phyloP scores from a whole-genome alignment of 345 rosid genomes.

The Hypericum androsaemum region DNA sequence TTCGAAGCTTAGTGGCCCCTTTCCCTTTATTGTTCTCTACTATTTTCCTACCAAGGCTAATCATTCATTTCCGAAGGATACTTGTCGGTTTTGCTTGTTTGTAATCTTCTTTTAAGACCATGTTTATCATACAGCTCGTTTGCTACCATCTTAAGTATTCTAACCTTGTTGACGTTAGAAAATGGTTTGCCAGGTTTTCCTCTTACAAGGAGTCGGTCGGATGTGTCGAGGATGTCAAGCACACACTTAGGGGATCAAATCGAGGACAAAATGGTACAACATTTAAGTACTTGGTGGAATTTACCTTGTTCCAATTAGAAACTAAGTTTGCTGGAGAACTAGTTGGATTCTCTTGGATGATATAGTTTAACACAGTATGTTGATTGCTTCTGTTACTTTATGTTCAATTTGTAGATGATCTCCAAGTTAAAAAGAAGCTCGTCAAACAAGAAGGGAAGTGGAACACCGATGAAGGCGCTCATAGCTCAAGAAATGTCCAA shows the following conservation, averaged over 20 bases:
- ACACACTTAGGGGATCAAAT: slow-evolving; percentile 35
- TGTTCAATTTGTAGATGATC: slow-evolving; percentile 34
- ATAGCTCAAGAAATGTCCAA: slow-evolving; percentile 78
- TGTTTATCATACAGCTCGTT: too few relatives aligned
- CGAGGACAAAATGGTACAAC: slow-evolving; percentile 57
- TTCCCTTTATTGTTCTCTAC: too few relatives aligned
- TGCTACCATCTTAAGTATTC: too few relatives aligned
- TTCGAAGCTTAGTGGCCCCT: too few relatives aligned
- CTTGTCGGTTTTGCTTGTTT: too few relatives aligned
- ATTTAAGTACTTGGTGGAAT: neutral
- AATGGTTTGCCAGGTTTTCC: slow-evolving; percentile 27
- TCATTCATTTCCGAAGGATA: too few relatives aligned
- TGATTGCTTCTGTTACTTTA: neutral
- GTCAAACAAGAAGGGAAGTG: slow-evolving; percentile 43
- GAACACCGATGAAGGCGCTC: slow-evolving; percentile 75
- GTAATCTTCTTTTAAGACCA: too few relatives aligned
- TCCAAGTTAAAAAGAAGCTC: slow-evolving; percentile 50
- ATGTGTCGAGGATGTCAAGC: slow-evolving; percentile 37
- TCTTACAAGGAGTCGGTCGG: slow-evolving; percentile 64
- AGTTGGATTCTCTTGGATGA: slow-evolving; percentile 10
- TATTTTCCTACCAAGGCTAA: too few relatives aligned
- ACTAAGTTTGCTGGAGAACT: slow-evolving; percentile 13
- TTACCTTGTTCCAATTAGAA: slow-evolving; percentile 9
- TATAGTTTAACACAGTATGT: neutral
- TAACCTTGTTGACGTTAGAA: too few relatives aligned